Percentiles rank a stretch among this genome's conserved stretches.
Conservation (phyloP, 208 protist genomes). For the Lotmaria passim region DNA sequence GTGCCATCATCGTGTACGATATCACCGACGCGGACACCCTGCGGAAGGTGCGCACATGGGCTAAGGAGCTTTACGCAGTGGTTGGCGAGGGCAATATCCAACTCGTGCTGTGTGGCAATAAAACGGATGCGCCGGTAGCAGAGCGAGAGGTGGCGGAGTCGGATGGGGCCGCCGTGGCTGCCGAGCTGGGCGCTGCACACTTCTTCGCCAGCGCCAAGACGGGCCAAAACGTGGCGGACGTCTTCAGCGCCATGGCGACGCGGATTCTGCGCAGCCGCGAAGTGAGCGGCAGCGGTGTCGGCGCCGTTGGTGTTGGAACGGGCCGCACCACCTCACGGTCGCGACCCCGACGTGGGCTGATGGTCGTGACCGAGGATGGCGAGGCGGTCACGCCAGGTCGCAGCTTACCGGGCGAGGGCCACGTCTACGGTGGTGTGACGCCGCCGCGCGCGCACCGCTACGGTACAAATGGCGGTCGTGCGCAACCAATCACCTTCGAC, state of each 20-base stretch:
- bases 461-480: constrained; percentile 19
- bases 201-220: constrained; percentile 78
- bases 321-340: constrained; percentile 18
- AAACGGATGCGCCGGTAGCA: constrained; percentile 81
- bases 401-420: constrained; percentile 3
- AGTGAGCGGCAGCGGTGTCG: neutral
- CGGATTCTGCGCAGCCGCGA: constrained; percentile 37
- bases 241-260: constrained; percentile 72
- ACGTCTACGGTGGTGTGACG: constrained; percentile 25
- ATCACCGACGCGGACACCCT: constrained; percentile 94
- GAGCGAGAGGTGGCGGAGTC: constrained; percentile 74
- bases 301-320: neutral
- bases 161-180: constrained; percentile 69
- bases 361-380: constrained; percentile 46
- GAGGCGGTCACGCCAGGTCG: constrained; percentile 19
- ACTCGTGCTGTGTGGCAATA: constrained; percentile 95
- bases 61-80: constrained; percentile 94
- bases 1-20: constrained; percentile 96
- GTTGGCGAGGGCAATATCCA: constrained; percentile 86
- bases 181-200: constrained; percentile 59
- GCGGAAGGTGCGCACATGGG: constrained; percentile 94
- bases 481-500: constrained; percentile 25
- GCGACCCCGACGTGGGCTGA: constrained; percentile 38
- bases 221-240: constrained; percentile 61
- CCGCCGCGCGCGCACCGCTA: constrained; percentile 34